A percentile compares a stretch with the other conserved stretches of the same genome.
These are phyloP conservation scores for Ceriops zippeliana DNA, from an alignment of 345 rosid genomes.

Conservation along the genomic window DNA sequence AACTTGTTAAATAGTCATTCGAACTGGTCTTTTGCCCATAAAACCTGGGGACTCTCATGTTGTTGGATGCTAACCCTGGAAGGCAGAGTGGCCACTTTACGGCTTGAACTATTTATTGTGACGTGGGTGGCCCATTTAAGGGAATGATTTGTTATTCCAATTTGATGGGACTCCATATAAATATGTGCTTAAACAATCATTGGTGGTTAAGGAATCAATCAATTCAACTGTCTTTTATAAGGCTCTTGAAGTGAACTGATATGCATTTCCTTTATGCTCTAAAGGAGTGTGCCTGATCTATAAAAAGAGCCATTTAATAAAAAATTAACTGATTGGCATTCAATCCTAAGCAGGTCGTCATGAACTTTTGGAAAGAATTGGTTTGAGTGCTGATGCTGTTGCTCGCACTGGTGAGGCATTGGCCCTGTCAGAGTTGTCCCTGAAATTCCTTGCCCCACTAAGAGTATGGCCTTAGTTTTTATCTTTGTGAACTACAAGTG, in stretches of 20 bases:
- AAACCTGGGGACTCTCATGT: not conserved
- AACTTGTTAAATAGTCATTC: not conserved
- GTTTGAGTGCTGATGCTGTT: slow-evolving; percentile 61
- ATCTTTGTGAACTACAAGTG: not conserved
- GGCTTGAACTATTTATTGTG: not conserved
- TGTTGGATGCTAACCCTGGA: not conserved
- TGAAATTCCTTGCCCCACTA: slow-evolving; percentile 75
- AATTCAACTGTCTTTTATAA: not conserved
- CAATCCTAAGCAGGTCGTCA: slow-evolving; percentile 54
- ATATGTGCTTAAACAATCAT: not conserved
- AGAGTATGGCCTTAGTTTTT: slow-evolving; percentile 40
- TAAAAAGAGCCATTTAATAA: not conserved
- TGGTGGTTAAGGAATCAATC: not conserved
- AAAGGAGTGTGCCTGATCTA: not conserved
- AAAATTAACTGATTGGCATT: not conserved
- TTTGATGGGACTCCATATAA: not conserved
- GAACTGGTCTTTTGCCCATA: not conserved
- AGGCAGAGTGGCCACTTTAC: not conserved
- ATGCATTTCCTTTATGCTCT: not conserved
- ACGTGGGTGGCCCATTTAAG: too few relatives aligned
- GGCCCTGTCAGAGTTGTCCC: slow-evolving; percentile 64
- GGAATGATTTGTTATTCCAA: not conserved
- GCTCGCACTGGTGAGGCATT: slow-evolving; percentile 69
- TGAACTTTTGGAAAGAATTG: slow-evolving; percentile 68
- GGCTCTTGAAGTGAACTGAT: not conserved